Base-by-base conservation (phyloP, 805 yeast genomes). In the Candida boleticola region DNA sequence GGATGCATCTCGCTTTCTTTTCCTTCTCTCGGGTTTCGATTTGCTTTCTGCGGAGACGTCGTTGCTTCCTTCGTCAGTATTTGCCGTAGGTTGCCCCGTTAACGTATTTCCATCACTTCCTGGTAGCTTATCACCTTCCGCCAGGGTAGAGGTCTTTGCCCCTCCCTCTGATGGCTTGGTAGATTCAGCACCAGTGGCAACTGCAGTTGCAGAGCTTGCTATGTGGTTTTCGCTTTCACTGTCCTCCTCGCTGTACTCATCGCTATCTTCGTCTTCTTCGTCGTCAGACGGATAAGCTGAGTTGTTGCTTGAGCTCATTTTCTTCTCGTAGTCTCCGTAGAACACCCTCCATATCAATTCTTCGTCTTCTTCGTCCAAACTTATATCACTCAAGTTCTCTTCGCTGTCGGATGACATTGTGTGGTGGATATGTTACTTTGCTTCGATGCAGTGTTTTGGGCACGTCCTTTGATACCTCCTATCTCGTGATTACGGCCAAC, bases 311-410 rank as follows among this genome's bases (percentile, higher is more conserved):
- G 34, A 23, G 19, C 16, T 16, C 18, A 43, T 39, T 13, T 39
- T 37, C 20, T 44, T 44, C 36, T 60, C 64, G 7, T 46, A 37
- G 11, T 55, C 58, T 31, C 60, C 54, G 41, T 64, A 69, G 41
- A 70, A 69, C 2, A 70, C 74, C 19, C 70, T 53, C 63, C 73
- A 67, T 4, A 70, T 64, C 49, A 70, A 59, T 44, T 66, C 74
- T 48, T 69, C 75, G 37, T 71, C 76, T 26, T 70, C 74, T 48
- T 68, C 74, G 34, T 69, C 74, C 17, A 70, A 53, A 47, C 72
- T 65, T 5, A 68, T 65, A 45, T 68, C 74, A 36, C 68, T 63
- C 6, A 41, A 43, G 33, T 46, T 38, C 2, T 46, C 53, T 16
- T 47, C 50, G 13, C 19, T 36, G 3, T 36, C 39, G 6, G 39